phyloP scores from a whole-genome alignment of 75 land plant species.

The Isoetes taiwanensis region DNA sequence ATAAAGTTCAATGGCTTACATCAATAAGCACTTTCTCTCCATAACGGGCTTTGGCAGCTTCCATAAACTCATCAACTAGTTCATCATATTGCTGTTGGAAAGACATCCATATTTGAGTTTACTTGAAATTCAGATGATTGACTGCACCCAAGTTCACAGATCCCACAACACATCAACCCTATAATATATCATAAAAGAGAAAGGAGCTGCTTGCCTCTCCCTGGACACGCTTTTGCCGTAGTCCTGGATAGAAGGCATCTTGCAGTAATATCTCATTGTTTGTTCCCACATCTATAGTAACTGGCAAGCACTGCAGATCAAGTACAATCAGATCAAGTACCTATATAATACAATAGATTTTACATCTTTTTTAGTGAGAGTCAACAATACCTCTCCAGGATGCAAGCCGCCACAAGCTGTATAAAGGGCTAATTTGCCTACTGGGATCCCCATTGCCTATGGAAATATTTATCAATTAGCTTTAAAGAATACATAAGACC shows the following conservation, averaged over 20 bases:
- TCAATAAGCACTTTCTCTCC: constrained; percentile 30
- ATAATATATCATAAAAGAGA: background rate
- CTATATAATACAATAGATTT: background rate
- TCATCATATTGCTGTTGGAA: constrained; percentile 26
- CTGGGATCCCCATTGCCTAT: constrained; percentile 80
- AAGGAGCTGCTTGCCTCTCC: constrained; percentile 14
- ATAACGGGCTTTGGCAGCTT: constrained; percentile 25
- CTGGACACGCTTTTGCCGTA: constrained; percentile 19
- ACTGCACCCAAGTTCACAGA: too few species aligned
- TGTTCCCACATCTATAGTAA: constrained; percentile 92
- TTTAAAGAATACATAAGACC: background rate
- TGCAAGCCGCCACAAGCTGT: constrained; percentile 85
- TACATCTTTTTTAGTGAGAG: background rate
- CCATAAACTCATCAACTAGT: constrained; percentile 31
- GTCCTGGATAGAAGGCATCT: constrained; percentile 30
- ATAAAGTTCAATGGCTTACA: too few species aligned
- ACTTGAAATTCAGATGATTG: too few species aligned
- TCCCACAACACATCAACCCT: background rate
- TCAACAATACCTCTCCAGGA: constrained; percentile 48
- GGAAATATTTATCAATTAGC: background rate
- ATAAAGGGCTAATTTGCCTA: constrained; percentile 86
- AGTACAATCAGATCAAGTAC: background rate
- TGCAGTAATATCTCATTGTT: constrained; percentile 75
- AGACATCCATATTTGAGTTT: too few species aligned
- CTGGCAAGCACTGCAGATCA: constrained; percentile 51